A percentile compares a stretch with the other conserved stretches of the same genome.
Evolutionary conservation across 768 basidiomycete species (phyloP).

Genomic region (Lactarius indigo): DNA sequence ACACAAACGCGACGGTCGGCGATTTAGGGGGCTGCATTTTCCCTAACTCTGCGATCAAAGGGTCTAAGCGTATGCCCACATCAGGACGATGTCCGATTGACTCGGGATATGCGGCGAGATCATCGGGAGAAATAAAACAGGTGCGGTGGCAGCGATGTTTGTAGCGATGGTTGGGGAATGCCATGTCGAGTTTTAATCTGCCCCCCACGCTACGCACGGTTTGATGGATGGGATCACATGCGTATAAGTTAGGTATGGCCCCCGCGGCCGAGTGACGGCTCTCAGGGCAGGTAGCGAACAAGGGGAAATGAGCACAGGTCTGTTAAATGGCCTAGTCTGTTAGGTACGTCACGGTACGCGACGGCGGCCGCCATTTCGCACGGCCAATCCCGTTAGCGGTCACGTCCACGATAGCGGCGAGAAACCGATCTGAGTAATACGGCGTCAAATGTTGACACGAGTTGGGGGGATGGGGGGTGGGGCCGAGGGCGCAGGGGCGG

Average conservation of each 20-base stretch:
- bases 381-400: neutral
- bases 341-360: neutral
- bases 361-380: neutral
- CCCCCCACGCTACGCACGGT: neutral
- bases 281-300: no score
- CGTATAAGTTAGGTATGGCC: neutral
- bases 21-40: neutral
- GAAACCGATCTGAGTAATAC: neutral
- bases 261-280: no score
- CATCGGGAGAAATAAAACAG: neutral
- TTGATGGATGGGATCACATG: neutral
- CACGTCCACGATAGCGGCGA: neutral
- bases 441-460: slow-evolving; percentile 21
- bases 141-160: neutral
- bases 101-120: neutral
- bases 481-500: neutral
- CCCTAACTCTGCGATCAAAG: neutral
- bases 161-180: neutral
- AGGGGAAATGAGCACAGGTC: neutral
- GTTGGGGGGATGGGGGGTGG: neutral
- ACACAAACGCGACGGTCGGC: neutral
- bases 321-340: neutral
- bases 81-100: neutral
- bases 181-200: neutral
- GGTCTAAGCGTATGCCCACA: neutral